Percentiles rank a stretch among this genome's conserved stretches.
Evolutionary conservation across 2,329 filamentous ascomycete genomes (phyloP).

Genomic region (Apiospora sp.): DNA sequence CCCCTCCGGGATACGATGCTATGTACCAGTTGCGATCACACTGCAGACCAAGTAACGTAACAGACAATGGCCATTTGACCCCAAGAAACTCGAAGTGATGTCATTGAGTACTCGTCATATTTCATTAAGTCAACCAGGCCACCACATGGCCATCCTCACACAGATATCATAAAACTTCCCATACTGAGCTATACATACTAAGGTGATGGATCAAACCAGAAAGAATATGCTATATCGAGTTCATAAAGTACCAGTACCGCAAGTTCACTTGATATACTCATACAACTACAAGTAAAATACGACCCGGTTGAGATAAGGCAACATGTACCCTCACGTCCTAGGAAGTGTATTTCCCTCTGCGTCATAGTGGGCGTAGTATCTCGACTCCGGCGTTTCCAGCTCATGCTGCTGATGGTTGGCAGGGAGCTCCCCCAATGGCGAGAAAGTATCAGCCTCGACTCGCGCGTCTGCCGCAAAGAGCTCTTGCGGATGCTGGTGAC

Average conservation of each 20-base stretch:
- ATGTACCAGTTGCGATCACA: background rate
- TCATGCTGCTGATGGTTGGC: background rate
- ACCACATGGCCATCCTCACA: too few relatives aligned
- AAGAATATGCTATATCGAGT: too few relatives aligned
- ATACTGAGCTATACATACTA: too few relatives aligned
- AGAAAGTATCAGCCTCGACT: background rate
- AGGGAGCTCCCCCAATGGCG: constrained; percentile 9
- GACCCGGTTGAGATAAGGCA: background rate
- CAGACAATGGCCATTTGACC: too few relatives aligned
- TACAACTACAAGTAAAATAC: too few relatives aligned
- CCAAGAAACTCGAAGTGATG: too few relatives aligned
- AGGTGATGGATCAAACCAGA: too few relatives aligned
- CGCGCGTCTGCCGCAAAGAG: background rate
- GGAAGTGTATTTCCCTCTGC: background rate
- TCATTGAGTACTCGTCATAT: too few relatives aligned
- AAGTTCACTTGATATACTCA: background rate
- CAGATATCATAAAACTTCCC: too few relatives aligned
- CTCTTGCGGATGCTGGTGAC: background rate
- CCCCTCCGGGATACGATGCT: background rate
- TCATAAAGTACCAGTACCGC: background rate
- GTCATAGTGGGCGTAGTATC: constrained; percentile 16
- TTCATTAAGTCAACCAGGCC: too few relatives aligned
- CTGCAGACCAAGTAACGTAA: too few relatives aligned
- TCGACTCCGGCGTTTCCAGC: constrained; percentile 24
- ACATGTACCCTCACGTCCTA: background rate